These are phyloP conservation scores for Syncephalis plumigaleata DNA, from an alignment of 371 early-diverging fungal genomes.

Conservation along the genomic window DNA sequence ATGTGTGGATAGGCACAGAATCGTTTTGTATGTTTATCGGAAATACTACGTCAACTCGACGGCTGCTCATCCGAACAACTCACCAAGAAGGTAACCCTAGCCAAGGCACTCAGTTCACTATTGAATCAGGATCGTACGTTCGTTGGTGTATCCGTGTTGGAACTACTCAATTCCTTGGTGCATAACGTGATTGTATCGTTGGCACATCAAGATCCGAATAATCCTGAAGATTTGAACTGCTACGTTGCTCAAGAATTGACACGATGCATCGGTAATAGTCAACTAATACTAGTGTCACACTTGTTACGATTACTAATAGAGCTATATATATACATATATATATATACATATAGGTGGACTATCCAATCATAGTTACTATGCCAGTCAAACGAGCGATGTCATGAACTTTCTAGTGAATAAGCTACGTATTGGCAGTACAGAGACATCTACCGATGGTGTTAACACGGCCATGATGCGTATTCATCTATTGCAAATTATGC, in stretches of 20 bases:
- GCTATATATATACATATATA: too few relatives aligned
- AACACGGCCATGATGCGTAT: slow-evolving; percentile 22
- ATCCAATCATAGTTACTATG: slow-evolving; percentile 63
- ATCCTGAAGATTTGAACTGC: slow-evolving; percentile 13
- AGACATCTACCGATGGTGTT: slow-evolving; percentile 18
- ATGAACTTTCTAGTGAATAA: slow-evolving; percentile 49
- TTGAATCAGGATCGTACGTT: slow-evolving; percentile 30
- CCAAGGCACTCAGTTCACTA: slow-evolving; percentile 31
- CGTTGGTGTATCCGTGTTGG: slow-evolving; percentile 63
- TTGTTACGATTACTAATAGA: too few relatives aligned
- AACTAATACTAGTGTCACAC: background rate
- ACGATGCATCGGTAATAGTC: slow-evolving; percentile 25
- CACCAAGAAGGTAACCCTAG: slow-evolving; percentile 30
- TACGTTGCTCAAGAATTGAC: slow-evolving; percentile 28
- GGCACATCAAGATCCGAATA: background rate
- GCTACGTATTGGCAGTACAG: slow-evolving; percentile 18
- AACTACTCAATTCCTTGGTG: slow-evolving; percentile 57
- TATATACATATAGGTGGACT: slow-evolving; percentile 31
- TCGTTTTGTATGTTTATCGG: slow-evolving; percentile 41
- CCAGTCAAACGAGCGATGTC: slow-evolving; percentile 69
- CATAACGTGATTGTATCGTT: slow-evolving; percentile 27
- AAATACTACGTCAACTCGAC: slow-evolving; percentile 38
- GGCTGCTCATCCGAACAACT: slow-evolving; percentile 10
- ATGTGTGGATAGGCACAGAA: slow-evolving; percentile 28
- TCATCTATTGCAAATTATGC: slow-evolving; percentile 12